Conservation (phyloP, 2,329 filamentous ascomycete genomes). For the Colletotrichum truncatum region DNA sequence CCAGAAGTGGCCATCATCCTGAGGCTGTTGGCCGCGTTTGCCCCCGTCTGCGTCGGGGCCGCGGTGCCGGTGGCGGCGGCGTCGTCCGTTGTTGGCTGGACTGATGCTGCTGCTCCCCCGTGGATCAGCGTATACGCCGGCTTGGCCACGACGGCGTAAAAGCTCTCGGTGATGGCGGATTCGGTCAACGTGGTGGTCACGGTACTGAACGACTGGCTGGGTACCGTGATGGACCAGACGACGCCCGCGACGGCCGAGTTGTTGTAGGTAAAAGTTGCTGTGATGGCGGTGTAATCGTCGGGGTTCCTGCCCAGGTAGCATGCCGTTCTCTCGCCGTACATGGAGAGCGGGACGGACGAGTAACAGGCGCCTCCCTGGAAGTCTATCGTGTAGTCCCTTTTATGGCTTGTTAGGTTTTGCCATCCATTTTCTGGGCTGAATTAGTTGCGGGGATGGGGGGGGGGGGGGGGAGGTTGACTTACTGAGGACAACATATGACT, state of each 20-base stretch:
- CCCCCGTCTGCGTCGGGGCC: neutral
- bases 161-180: neutral
- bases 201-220: neutral
- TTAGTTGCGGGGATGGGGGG: too few species aligned
- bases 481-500: slow-evolving; percentile 10
- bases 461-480: neutral
- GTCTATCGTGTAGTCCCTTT: neutral
- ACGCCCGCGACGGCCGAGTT: neutral
- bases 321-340: neutral
- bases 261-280: slow-evolving; percentile 17
- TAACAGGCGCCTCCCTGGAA: neutral
- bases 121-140: neutral
- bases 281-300: neutral
- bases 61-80: neutral
- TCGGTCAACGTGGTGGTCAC: neutral
- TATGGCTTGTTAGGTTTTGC: fast-evolving
- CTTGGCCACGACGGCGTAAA: neutral
- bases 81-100: too few species aligned
- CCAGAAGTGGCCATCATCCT: neutral
- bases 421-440: neutral
- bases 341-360: neutral
- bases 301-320: neutral
- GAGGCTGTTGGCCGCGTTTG: neutral
- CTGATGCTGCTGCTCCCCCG: neutral
- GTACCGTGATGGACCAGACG: neutral